These are phyloP conservation scores for Vitis cinerea DNA, from an alignment of 164 flowering plant species.

Conservation along the genomic window DNA sequence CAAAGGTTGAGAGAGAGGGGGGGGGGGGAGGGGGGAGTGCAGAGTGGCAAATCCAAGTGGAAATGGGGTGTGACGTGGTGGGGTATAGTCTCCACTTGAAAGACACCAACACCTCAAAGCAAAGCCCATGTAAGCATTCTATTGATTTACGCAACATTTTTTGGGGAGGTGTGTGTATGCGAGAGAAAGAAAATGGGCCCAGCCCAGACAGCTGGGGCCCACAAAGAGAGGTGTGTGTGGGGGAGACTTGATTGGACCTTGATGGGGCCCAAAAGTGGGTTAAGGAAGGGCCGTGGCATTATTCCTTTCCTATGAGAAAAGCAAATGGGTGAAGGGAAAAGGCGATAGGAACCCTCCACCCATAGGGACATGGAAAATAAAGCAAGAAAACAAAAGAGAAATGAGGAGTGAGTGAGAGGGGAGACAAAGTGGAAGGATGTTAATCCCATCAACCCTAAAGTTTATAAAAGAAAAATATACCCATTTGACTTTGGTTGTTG, in stretches of 20 bases:
- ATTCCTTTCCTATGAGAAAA: conserved; percentile 62
- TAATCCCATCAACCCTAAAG: conserved; percentile 26
- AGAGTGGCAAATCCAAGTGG: conserved; percentile 14
- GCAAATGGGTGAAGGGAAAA: conserved; percentile 45
- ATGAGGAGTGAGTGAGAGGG: conserved; percentile 1
- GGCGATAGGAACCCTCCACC: conserved; percentile 59
- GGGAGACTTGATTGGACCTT: conserved; percentile 25
- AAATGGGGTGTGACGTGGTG: conserved; percentile 26
- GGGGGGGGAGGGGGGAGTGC: conserved; percentile 6
- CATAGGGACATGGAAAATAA: conserved; percentile 17
- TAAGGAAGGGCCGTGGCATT: conserved; percentile 36
- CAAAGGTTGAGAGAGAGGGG: conserved; percentile 28
- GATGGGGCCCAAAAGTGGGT: conserved; percentile 39
- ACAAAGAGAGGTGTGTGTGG: conserved; percentile 9
- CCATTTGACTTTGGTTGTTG: conserved; percentile 51
- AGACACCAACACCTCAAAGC: conserved; percentile 51
- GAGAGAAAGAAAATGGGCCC: conserved; percentile 21
- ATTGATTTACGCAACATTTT: conserved; percentile 45
- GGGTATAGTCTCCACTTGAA: conserved; percentile 55
- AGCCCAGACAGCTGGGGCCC: conserved; percentile 43
- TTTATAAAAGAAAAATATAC: conserved; percentile 12
- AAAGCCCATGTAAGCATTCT: conserved; percentile 38
- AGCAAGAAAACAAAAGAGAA: conserved; percentile 4
- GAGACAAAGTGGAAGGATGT: conserved; percentile 50
- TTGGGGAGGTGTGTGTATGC: not conserved